Conservation (phyloP, 2,329 filamentous ascomycete genomes). For the Lachnellula subtilissima region DNA sequence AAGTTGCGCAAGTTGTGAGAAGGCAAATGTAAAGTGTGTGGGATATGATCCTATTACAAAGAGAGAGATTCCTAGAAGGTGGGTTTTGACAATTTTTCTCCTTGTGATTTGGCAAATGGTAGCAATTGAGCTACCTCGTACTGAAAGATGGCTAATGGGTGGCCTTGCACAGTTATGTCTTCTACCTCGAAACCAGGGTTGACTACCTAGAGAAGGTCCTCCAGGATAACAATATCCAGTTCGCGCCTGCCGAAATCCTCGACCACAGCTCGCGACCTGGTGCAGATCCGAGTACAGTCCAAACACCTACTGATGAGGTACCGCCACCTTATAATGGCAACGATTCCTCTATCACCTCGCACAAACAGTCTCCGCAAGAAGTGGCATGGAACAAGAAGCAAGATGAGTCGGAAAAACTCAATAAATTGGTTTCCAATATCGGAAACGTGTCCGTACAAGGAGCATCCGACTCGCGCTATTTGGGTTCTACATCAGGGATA, state of each 20-base stretch:
- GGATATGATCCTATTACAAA: constrained; percentile 97
- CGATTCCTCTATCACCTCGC: constrained; percentile 9
- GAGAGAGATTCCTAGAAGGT: constrained; percentile 81
- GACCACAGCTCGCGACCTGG: constrained; percentile 50
- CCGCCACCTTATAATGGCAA: constrained; percentile 18
- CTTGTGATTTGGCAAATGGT: background rate
- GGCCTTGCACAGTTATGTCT: constrained; percentile 66
- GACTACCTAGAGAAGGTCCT: constrained; percentile 77
- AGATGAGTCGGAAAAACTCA: constrained; percentile 56
- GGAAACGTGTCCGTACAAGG: constrained; percentile 75
- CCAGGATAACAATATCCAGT: constrained; percentile 62
- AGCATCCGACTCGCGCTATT: constrained; percentile 71
- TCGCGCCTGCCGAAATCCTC: constrained; percentile 66
- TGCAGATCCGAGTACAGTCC: constrained; percentile 24
- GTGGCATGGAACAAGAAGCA: constrained; percentile 38
- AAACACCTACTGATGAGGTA: constrained; percentile 30
- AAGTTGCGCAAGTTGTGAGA: constrained; percentile 86
- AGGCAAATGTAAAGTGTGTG: constrained; percentile 85
- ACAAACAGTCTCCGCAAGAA: constrained; percentile 25
- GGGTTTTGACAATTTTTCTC: constrained; percentile 20
- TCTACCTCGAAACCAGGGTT: constrained; percentile 85
- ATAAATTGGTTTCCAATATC: constrained; percentile 64
- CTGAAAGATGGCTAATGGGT: background rate
- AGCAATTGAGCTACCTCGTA: background rate
- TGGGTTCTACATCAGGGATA: constrained; percentile 83